A percentile compares a stretch with the other conserved stretches of the same genome.
Evolutionary conservation across 2,329 filamentous ascomycete genomes (phyloP).

Genomic region (Fusarium albosuccineum): DNA sequence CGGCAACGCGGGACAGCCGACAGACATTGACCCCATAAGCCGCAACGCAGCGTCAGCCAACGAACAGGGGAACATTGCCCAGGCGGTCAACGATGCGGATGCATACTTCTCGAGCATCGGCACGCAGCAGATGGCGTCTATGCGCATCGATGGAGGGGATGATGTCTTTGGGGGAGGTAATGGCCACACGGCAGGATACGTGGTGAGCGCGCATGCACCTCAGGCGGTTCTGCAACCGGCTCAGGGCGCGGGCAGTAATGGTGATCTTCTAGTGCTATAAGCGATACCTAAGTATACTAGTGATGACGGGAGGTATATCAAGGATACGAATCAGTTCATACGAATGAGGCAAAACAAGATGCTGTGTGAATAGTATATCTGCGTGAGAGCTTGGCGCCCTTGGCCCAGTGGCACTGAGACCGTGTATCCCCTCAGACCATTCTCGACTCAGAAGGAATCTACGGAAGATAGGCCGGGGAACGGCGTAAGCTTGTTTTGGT

Average conservation of each 20-base stretch:
- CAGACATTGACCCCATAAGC: slow-evolving; percentile 62
- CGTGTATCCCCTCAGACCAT: slow-evolving; percentile 15
- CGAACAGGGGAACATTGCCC: slow-evolving; percentile 67
- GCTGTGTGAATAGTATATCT: not conserved
- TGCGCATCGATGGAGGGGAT: slow-evolving; percentile 75
- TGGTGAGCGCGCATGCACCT: slow-evolving; percentile 86
- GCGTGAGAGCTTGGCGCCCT: not conserved
- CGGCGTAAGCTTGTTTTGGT: slow-evolving; percentile 31
- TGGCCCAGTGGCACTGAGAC: not conserved
- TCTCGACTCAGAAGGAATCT: slow-evolving; percentile 23
- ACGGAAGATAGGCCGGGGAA: slow-evolving; percentile 10
- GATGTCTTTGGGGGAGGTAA: slow-evolving; percentile 71
- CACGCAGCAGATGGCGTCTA: slow-evolving; percentile 77
- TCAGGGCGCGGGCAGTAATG: slow-evolving; percentile 73
- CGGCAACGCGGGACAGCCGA: slow-evolving; percentile 64
- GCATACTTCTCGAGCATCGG: slow-evolving; percentile 88
- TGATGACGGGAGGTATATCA: slow-evolving; percentile 34
- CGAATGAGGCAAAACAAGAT: slow-evolving; percentile 6
- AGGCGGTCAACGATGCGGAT: slow-evolving; percentile 87
- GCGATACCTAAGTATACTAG: slow-evolving; percentile 33
- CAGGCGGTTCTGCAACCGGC: slow-evolving; percentile 81
- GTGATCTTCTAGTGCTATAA: slow-evolving; percentile 78
- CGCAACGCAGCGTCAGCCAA: slow-evolving; percentile 45
- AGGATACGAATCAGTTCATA: slow-evolving; percentile 22
- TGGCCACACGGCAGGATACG: slow-evolving; percentile 68